Conservation (phyloP, 2,329 filamentous ascomycete species). For the Xylaria sp. region DNA sequence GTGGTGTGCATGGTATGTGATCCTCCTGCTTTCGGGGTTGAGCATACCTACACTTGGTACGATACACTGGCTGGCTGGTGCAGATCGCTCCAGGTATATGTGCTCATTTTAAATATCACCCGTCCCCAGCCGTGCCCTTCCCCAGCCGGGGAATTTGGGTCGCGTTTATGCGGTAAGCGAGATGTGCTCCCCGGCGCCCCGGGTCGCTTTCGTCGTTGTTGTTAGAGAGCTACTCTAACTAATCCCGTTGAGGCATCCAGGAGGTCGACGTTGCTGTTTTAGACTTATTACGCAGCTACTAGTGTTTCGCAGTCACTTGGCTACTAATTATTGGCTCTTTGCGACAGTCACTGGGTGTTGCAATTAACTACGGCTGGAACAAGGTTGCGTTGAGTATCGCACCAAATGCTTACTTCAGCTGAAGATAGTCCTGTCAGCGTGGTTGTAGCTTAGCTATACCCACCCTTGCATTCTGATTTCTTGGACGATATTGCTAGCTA, state of each 20-base stretch:
- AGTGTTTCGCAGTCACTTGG: neutral
- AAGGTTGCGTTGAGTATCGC: neutral
- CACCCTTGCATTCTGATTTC: constrained; percentile 4
- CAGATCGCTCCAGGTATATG: constrained; percentile 11
- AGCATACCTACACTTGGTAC: neutral
- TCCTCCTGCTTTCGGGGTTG: constrained; percentile 6
- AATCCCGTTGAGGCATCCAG: neutral
- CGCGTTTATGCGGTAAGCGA: constrained; percentile 14
- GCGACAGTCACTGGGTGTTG: neutral
- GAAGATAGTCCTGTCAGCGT: constrained; percentile 1
- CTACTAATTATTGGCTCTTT: neutral
- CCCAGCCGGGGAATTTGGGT: constrained; percentile 17
- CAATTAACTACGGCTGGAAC: neutral
- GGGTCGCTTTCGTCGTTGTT: neutral
- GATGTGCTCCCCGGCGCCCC: neutral
- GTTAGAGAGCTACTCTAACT: neutral
- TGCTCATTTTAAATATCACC: constrained; percentile 19
- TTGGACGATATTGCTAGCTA: too few relatives aligned
- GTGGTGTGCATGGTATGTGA: constrained; percentile 7
- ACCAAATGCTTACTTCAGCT: constrained; percentile 1
- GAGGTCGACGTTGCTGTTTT: constrained; percentile 8
- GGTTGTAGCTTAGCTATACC: neutral
- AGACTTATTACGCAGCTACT: neutral
- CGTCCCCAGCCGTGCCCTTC: constrained; percentile 4
- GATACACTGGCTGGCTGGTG: neutral